Percentiles rank a stretch among this genome's conserved stretches.
Conservation (phyloP, 2,329 filamentous ascomycete species). For the Clarireedia hainanense region DNA sequence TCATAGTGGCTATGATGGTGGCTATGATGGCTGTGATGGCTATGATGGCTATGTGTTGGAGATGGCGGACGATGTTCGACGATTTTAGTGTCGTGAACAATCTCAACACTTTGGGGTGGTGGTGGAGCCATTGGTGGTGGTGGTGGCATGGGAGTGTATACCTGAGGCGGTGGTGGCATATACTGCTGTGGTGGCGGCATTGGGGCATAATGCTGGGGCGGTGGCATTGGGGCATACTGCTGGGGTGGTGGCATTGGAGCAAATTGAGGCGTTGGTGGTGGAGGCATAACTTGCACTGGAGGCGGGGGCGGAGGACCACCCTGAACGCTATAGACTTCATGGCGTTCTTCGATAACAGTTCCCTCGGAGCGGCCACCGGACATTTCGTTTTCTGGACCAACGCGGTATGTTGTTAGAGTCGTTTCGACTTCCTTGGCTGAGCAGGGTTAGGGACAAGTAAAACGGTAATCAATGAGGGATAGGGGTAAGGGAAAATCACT, state of each 20-base stretch:
- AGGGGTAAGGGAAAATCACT: constrained; percentile 18
- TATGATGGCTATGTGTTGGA: constrained; percentile 10
- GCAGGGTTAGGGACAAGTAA: constrained; percentile 11
- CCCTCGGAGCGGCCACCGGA: constrained; percentile 40
- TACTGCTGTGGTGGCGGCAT: constrained; percentile 6
- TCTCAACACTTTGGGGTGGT: constrained; percentile 30
- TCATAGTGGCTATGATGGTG: neutral
- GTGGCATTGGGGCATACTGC: constrained; percentile 14
- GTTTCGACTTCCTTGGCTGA: constrained; percentile 12
- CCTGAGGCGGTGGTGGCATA: constrained; percentile 2
- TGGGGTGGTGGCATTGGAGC: constrained; percentile 8
- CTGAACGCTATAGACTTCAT: constrained; percentile 34
- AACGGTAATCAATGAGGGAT: neutral
- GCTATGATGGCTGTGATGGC: constrained; percentile 3
- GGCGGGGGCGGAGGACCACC: constrained; percentile 19
- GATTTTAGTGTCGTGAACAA: constrained; percentile 39
- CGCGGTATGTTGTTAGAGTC: constrained; percentile 21
- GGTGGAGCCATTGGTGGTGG: constrained; percentile 12
- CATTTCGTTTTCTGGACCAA: constrained; percentile 23
- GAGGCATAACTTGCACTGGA: constrained; percentile 13
- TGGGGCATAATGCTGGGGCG: neutral
- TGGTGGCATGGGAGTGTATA: constrained; percentile 7
- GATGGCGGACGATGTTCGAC: constrained; percentile 26
- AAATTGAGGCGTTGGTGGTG: constrained; percentile 12
- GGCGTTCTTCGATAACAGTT: constrained; percentile 41